Base-by-base conservation (phyloP, 2,329 filamentous ascomycete genomes). In the Sclerotinia sclerotiorum region DNA sequence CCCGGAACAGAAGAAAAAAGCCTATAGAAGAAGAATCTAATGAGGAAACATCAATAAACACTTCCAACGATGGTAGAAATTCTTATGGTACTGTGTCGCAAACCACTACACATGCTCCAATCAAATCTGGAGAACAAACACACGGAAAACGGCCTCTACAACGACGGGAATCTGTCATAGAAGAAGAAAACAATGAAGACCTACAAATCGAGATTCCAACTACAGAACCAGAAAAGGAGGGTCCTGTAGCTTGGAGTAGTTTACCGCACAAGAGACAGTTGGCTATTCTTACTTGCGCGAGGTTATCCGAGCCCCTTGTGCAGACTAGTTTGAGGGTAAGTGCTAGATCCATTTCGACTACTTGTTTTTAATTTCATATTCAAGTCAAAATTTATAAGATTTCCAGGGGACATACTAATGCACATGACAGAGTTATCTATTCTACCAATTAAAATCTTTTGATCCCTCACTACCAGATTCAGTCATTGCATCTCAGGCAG, bases 291-390 rank as follows among this genome's bases (percentile, higher is more conserved):
- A 93, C 90, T 0, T 81, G 96, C 54, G 90, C 93, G 10, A 88
- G 93, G 46, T 82, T 97, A 29, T 93, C 91, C 17, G 93, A 97
- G 77, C 93, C 93, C 4, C 81, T 97, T 48, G 90, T 92, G 0
- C 91, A 95, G 76, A 93, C 91, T 0, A 92, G 88, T 17, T 64
- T 77, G 48, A 61, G 75, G 27, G 74, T 76, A n/a, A 35, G 55
- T 63, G 11, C n/a, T 19, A 21, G 27, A 39, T 13, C 2, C 21
- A 27, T 19, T 32, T 44, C 24, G 39, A 65, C 71, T 35, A 32
- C n/a, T 51, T 15, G 32, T 13, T 51, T 51, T 11, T 32, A 5
- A 13, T 51, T 51, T 7, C 5, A 13, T 39, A 1, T 7, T 21
- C 2, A 68, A 49, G 42, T 13, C 10, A 42, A 21, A 27, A 21